These are phyloP conservation scores for Urostyla sp. DNA, from an alignment of 73 alveolate species.

Conservation along the genomic window DNA sequence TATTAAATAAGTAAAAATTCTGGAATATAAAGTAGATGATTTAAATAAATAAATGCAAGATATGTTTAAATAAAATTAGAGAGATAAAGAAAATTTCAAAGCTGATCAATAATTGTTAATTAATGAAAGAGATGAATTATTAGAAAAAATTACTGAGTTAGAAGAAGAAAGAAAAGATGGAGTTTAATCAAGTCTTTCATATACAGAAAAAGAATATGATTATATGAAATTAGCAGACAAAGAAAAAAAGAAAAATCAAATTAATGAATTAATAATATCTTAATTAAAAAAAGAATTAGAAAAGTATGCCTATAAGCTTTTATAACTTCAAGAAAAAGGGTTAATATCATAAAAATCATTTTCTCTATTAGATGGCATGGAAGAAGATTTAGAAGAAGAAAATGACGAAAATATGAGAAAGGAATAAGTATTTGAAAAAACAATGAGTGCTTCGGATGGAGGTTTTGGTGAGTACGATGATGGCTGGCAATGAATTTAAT, in stretches of 20 bases:
- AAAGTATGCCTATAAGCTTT: slow-evolving; percentile 30
- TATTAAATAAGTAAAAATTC: slow-evolving; percentile 26
- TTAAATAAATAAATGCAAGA: no score
- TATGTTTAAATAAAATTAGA: no score
- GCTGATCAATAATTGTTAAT: no score
- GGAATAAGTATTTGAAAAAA: no score
- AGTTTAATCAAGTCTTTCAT: slow-evolving; percentile 2
- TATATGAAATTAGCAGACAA: not conserved
- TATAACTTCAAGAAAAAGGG: slow-evolving; percentile 5
- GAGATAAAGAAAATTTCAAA: slow-evolving; percentile 7
- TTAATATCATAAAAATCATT: not conserved
- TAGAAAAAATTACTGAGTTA: not conserved
- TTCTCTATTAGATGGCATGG: not conserved
- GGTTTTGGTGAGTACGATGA: no score
- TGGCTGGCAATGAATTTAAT: slow-evolving; percentile 34
- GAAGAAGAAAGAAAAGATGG: slow-evolving; percentile 13
- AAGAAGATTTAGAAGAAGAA: slow-evolving; percentile 12
- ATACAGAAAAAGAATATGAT: slow-evolving; percentile 1
- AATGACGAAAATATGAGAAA: no score
- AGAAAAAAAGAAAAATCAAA: not conserved
- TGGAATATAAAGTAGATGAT: slow-evolving; percentile 13
- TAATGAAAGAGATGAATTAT: slow-evolving; percentile 7
- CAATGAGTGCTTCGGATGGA: no score
- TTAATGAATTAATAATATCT: slow-evolving; percentile 15
- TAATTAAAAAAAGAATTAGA: slow-evolving; percentile 44